Evolutionary conservation across 2,329 filamentous ascomycete species (phyloP).

Genomic region (Volutella citrinella): DNA sequence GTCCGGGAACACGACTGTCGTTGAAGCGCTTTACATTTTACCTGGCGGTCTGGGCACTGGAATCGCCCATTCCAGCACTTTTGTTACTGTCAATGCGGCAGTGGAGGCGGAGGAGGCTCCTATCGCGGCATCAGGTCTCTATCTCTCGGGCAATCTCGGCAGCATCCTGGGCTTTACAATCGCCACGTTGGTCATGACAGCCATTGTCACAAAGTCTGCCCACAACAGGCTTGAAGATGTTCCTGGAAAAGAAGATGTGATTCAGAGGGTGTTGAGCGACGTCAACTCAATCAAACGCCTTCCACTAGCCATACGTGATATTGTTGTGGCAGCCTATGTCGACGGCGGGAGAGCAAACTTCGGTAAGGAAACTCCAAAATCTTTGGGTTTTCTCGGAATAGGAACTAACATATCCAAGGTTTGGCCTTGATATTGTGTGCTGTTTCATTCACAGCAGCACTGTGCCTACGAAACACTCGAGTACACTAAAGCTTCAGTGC

Average conservation of each 20-base stretch:
- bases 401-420: no score
- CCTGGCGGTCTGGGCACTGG: constrained; percentile 6
- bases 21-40: constrained; percentile 3
- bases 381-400: no score
- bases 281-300: neutral
- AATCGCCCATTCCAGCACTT: constrained; percentile 2
- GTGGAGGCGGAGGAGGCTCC: neutral
- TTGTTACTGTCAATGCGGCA: neutral
- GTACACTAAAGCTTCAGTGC: no score
- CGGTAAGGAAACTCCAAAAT: no score
- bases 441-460: no score
- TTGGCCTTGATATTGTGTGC: no score
- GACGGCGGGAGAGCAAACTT: no score
- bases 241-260: neutral
- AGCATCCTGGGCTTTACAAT: neutral
- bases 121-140: constrained; percentile 1
- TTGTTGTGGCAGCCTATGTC: no score
- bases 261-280: neutral
- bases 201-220: neutral
- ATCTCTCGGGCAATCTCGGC: neutral
- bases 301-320: no score
- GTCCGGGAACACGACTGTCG: neutral
- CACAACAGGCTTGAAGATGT: neutral
- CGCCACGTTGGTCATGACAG: neutral
- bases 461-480: no score